Percentiles rank a stretch among this genome's conserved stretches.
phyloP scores from a whole-genome alignment of 352 stramenopile genomes.

The Pythium sp. region DNA sequence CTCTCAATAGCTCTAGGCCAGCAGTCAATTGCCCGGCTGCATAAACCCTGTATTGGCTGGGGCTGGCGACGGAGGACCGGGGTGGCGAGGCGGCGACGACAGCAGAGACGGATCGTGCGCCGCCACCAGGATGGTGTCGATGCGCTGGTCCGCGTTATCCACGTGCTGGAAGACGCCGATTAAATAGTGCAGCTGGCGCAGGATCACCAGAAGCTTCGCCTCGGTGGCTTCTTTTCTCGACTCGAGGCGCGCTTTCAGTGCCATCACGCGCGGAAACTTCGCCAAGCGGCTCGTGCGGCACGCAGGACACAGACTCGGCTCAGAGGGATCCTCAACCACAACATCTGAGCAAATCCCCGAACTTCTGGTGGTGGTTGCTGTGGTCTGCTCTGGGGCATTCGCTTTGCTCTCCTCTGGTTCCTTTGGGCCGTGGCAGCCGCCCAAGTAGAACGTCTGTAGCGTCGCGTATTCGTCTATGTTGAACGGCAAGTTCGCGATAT shows the following conservation, averaged over 20 bases:
- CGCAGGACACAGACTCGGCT: conserved; percentile 32
- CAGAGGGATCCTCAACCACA: conserved; percentile 24
- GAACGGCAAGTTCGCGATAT: conserved; percentile 64
- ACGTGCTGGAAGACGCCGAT: conserved; percentile 72
- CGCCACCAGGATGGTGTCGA: conserved; percentile 58
- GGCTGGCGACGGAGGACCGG: conserved; percentile 15
- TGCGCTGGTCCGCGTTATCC: conserved; percentile 50
- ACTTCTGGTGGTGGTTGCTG: neutral
- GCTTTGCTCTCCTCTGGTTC: conserved; percentile 6
- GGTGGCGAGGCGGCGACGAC: conserved; percentile 19
- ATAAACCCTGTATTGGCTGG: neutral
- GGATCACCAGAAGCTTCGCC: conserved; percentile 43
- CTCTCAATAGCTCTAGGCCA: neutral
- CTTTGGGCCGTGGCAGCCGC: conserved; percentile 41
- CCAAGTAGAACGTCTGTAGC: conserved; percentile 60
- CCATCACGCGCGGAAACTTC: conserved; percentile 56
- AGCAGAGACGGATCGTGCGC: conserved; percentile 33
- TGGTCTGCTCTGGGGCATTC: neutral
- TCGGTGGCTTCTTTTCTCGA: conserved; percentile 33
- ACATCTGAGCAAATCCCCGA: conserved; percentile 13
- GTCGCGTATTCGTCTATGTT: conserved; percentile 62
- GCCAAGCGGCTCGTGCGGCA: conserved; percentile 52
- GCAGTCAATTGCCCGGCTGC: conserved; percentile 1
- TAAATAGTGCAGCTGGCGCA: conserved; percentile 75
- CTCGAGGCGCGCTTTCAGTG: conserved; percentile 45